Evolutionary conservation across 805 yeast species (phyloP).

Genomic region (Candida hungchunana): DNA sequence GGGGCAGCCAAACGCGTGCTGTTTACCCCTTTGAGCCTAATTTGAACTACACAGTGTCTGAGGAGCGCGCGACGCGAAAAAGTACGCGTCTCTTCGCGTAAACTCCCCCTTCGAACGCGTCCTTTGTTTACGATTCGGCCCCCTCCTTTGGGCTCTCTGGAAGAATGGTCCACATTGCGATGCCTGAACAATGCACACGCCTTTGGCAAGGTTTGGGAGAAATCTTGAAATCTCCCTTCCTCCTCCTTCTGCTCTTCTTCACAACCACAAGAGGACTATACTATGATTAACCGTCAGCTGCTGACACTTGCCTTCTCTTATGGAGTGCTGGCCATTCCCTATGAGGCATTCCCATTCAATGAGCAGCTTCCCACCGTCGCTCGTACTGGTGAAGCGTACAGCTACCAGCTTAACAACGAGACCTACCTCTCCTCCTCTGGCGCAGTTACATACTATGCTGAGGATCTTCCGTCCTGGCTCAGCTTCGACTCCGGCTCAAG

Average conservation of each 20-base stretch:
- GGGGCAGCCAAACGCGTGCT: too few relatives aligned
- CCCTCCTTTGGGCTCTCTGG: constrained; percentile 1
- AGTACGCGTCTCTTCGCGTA: constrained; percentile 6
- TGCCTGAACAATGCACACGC: too few relatives aligned
- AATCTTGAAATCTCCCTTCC: too few relatives aligned
- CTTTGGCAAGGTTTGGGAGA: too few relatives aligned
- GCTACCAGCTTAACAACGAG: constrained; percentile 62
- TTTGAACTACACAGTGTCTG: too few relatives aligned
- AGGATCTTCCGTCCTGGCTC: constrained; percentile 74
- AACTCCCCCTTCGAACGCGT: constrained; percentile 5
- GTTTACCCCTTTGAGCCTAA: too few relatives aligned
- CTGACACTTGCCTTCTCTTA: constrained; percentile 5
- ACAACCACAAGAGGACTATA: too few relatives aligned
- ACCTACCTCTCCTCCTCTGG: constrained; percentile 54
- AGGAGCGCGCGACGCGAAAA: constrained; percentile 3
- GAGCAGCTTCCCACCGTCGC: constrained; percentile 90
- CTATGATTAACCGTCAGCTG: too few relatives aligned
- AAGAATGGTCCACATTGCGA: too few relatives aligned
- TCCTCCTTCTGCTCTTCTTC: too few relatives aligned
- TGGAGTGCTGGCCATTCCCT: constrained; percentile 39
- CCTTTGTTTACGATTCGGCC: constrained; percentile 1
- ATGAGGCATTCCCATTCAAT: constrained; percentile 69
- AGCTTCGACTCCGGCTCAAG: constrained; percentile 58
- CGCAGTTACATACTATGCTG: constrained; percentile 50
- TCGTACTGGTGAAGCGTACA: constrained; percentile 54